phyloP scores from a whole-genome alignment of 179 eudicot species.

The Carnegiea gigantea region DNA sequence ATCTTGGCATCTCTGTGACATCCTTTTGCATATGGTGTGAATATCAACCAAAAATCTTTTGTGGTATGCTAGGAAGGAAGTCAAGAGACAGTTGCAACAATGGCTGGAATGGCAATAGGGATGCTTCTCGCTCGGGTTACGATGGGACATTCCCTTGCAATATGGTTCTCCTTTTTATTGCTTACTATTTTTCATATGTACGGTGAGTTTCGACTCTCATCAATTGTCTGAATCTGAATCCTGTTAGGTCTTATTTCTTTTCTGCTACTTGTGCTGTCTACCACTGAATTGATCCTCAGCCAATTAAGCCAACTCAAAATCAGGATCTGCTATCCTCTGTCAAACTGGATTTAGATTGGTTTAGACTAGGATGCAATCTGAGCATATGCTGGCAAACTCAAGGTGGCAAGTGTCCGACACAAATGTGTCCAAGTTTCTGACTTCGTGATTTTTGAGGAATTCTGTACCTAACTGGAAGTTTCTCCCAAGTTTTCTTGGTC shows the following conservation, averaged over 20 bases:
- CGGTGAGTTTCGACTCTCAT: conserved; percentile 55
- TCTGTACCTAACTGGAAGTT: too few species aligned
- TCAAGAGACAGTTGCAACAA: conserved; percentile 97
- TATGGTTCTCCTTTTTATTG: conserved; percentile 87
- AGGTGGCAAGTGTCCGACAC: too few species aligned
- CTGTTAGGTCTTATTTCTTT: not conserved
- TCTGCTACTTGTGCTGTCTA: not conserved
- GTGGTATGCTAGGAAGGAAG: conserved; percentile 79
- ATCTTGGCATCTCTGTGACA: not conserved
- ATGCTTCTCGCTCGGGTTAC: conserved; percentile 89
- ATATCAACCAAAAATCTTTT: conserved; percentile 20
- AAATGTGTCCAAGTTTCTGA: not conserved
- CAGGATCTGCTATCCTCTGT: too few species aligned
- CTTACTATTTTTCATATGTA: conserved; percentile 92
- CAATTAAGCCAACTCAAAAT: too few species aligned
- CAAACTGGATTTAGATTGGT: too few species aligned
- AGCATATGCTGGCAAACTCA: too few species aligned
- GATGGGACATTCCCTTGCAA: conserved; percentile 67
- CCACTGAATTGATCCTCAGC: too few species aligned
- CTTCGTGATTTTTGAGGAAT: not conserved
- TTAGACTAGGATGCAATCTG: too few species aligned
- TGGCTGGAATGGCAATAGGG: conserved; percentile 96
- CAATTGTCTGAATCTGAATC: not conserved
- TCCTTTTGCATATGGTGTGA: not conserved
- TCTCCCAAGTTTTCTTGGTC: not conserved